Evolutionary conservation across 352 stramenopile species (phyloP).

Genomic region (Phytopythium vexans): DNA sequence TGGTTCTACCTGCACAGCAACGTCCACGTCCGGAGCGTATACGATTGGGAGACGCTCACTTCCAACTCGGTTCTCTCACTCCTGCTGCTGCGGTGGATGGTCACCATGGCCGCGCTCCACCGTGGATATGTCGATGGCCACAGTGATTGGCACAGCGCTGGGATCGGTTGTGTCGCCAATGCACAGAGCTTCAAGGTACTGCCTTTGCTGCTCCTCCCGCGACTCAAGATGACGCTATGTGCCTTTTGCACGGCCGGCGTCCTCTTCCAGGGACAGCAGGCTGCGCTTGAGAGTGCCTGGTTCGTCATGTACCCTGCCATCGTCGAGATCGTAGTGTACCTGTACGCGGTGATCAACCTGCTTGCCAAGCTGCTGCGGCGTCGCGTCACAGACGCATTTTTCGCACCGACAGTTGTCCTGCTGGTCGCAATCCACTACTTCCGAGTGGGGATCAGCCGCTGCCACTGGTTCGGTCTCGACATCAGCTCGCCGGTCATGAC

Average conservation of each 20-base stretch:
- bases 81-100: constrained; percentile 26
- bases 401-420: constrained; percentile 2
- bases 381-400: neutral
- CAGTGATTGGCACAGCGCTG: constrained; percentile 11
- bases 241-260: constrained; percentile 5
- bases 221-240: constrained; percentile 3
- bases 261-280: constrained; percentile 6
- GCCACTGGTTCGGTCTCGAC: constrained; percentile 7
- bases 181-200: constrained; percentile 3
- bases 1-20: no score
- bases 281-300: neutral
- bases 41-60: no score
- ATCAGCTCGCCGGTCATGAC: neutral
- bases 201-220: constrained; percentile 1
- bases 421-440: constrained; percentile 2
- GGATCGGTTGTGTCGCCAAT: constrained; percentile 17
- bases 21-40: no score
- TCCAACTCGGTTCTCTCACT: no score
- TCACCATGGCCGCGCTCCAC: constrained; percentile 19
- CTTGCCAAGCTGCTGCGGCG: neutral
- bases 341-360: constrained; percentile 7
- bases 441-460: neutral
- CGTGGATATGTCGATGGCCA: no score
- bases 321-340: constrained; percentile 7
- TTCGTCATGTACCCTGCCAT: constrained; percentile 12